phyloP scores from a whole-genome alignment of 2,329 filamentous ascomycete genomes.

The Allantophomopsis cytisporea region DNA sequence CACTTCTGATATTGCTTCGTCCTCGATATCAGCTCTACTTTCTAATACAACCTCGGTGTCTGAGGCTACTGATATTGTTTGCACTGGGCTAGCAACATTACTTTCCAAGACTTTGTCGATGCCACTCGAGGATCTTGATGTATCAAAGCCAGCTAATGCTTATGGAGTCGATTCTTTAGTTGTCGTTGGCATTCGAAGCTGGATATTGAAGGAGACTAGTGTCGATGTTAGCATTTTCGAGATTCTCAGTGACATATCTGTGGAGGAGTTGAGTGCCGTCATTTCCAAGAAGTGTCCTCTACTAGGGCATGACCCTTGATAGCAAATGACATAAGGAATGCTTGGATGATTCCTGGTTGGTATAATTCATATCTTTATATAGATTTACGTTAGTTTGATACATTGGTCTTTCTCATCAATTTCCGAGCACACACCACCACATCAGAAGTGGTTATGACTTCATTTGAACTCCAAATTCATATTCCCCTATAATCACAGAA shows the following conservation, averaged over 20 bases:
- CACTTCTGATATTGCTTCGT: not conserved
- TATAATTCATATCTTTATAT: no score
- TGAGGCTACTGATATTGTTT: no score
- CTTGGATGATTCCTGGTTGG: no score
- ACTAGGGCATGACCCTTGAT: no score
- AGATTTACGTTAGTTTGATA: no score
- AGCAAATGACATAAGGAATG: no score
- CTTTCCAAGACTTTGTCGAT: conserved; percentile 14
- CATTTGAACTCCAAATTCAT: no score
- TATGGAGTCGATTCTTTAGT: conserved; percentile 39
- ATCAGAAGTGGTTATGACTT: no score
- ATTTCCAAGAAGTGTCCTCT: not conserved
- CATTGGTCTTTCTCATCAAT: no score
- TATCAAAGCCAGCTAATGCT: conserved; percentile 13
- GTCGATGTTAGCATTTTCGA: conserved; percentile 33
- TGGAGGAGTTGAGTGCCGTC: not conserved
- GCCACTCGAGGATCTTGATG: conserved; percentile 12
- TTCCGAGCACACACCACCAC: no score
- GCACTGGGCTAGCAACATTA: no score
- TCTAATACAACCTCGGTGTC: conserved; percentile 1
- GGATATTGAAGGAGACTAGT: conserved; percentile 27
- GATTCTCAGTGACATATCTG: conserved; percentile 22
- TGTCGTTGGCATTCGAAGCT: conserved; percentile 36
- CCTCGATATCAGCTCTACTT: not conserved
- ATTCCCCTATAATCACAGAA: no score